Percentiles rank a stretch among this genome's conserved stretches.
These are phyloP conservation scores for Colletotrichum paranaense DNA, from an alignment of 2,329 filamentous ascomycete species.

Conservation along the genomic window DNA sequence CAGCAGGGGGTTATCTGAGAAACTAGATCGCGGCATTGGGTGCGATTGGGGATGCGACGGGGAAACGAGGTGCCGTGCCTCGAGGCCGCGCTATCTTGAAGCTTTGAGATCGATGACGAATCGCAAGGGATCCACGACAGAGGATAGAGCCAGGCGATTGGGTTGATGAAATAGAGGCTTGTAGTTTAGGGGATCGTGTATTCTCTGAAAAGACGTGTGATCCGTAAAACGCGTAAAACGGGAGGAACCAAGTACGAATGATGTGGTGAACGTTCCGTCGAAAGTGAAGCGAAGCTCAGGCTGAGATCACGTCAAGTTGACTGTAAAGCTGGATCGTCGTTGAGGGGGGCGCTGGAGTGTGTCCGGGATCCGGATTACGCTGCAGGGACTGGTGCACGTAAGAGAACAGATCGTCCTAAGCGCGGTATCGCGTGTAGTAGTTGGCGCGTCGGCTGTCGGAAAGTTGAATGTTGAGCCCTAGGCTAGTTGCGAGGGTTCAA, in stretches of 20 bases:
- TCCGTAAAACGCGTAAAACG: not conserved
- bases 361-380: not conserved
- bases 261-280: not conserved
- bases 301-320: not conserved
- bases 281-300: conserved; percentile 2
- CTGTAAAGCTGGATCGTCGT: conserved; percentile 6
- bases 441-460: conserved; percentile 12
- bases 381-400: conserved; percentile 8
- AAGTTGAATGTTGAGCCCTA: not conserved
- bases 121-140: not conserved
- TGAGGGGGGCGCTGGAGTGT: not conserved
- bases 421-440: conserved; percentile 25
- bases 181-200: not conserved
- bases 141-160: not conserved
- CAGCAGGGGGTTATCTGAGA: conserved; percentile 69
- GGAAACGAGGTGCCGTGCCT: conserved; percentile 19
- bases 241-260: not conserved
- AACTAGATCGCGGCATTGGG: conserved; percentile 58
- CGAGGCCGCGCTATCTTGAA: conserved; percentile 11
- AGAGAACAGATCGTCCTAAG: conserved; percentile 15
- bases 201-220: not conserved
- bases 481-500: not conserved
- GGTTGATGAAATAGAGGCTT: not conserved
- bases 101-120: not conserved
- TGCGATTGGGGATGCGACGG: conserved; percentile 16